Percentiles rank a stretch among this genome's conserved stretches.
These are phyloP conservation scores for Talaromyces sp. DNA, from an alignment of 2,329 filamentous ascomycete genomes.

Conservation along the genomic window DNA sequence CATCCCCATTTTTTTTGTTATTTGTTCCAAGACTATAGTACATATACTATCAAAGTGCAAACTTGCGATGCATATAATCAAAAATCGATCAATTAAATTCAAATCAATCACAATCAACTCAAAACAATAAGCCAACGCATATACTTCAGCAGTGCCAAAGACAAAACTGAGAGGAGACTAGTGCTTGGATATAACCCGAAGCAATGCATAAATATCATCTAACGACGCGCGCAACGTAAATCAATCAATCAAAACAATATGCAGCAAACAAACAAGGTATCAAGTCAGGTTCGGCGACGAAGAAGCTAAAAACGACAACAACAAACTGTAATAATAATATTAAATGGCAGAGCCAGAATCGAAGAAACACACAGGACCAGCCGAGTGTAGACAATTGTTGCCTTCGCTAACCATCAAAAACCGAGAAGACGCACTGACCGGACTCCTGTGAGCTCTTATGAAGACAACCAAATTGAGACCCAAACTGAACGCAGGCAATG, in stretches of 20 bases:
- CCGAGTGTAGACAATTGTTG: conserved; percentile 42
- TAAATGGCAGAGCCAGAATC: conserved; percentile 37
- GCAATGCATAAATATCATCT: conserved; percentile 14
- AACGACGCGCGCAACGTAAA: not conserved
- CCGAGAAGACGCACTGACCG: conserved; percentile 42
- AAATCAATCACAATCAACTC: not conserved
- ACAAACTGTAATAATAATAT: conserved; percentile 29
- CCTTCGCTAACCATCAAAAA: conserved; percentile 35
- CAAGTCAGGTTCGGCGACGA: conserved; percentile 16
- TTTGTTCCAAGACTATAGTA: conserved; percentile 37
- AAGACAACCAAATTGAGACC: conserved; percentile 24
- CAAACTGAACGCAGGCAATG: conserved; percentile 29
- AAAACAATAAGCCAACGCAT: conserved; percentile 4
- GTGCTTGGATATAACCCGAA: conserved; percentile 8
- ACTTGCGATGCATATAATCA: conserved; percentile 7
- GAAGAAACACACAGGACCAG: conserved; percentile 47
- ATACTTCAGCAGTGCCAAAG: not conserved
- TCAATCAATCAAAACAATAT: not conserved
- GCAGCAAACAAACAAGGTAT: conserved; percentile 16
- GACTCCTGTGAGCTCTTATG: conserved; percentile 43
- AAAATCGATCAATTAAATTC: conserved; percentile 9
- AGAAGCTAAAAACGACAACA: conserved; percentile 17
- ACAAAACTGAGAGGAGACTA: conserved; percentile 17
- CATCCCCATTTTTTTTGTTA: conserved; percentile 12
- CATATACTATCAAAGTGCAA: conserved; percentile 15